Base-by-base conservation (phyloP, 2,329 filamentous ascomycete species). In the Pseudocercospora crystallina region DNA sequence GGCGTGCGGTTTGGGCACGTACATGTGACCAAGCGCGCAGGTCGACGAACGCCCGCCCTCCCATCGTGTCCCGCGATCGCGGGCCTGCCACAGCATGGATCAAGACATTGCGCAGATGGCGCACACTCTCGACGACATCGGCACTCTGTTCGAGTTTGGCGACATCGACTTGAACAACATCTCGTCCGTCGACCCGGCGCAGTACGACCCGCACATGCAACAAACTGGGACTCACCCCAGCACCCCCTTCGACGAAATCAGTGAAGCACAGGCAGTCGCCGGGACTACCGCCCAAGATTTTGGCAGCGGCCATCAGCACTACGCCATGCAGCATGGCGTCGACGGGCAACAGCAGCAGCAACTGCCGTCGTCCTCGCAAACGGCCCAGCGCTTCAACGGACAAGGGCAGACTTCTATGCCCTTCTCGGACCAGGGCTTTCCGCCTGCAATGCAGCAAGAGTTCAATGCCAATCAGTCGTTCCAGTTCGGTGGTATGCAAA, bases 141-240 rank as follows among this genome's bases (percentile, higher is more conserved):
- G 64, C 50, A 71, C 69, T 51, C 65, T 76, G 39, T 70, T 76
- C 59, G 71, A 75, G 43, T 67, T 70, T 37, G 65, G 64, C 36
- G 65, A 69, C 45, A 65, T 69, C 39, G 65, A 69, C 47, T 58
- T 69, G 35, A 62, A 62, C 46, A 57, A 54, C 43, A 58, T 67
- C 30, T 41, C 58, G 13, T 43, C 59, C 31, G 54, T 58, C 14
- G 60, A 61, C 41, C 36, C 47, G 13, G 35, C 49, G 13, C 53
- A 58, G 29, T 65, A 60, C 47, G 59, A 51, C 30, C 58, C 62
- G 14, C 60, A 61, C 29, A 57, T 61, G 43, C 56, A 54, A 37
- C 57, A 60, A 13, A 43, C 53, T 26, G 54, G 54, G 31, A 63
- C 61, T 20, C 65, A 65, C 38, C 61, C 63, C 2, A 59, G 38